Evolutionary conservation across 441 rosid genomes (phyloP), one percentile per base, ranked within the genome.

Genomic region (Brassica balearica): DNA sequence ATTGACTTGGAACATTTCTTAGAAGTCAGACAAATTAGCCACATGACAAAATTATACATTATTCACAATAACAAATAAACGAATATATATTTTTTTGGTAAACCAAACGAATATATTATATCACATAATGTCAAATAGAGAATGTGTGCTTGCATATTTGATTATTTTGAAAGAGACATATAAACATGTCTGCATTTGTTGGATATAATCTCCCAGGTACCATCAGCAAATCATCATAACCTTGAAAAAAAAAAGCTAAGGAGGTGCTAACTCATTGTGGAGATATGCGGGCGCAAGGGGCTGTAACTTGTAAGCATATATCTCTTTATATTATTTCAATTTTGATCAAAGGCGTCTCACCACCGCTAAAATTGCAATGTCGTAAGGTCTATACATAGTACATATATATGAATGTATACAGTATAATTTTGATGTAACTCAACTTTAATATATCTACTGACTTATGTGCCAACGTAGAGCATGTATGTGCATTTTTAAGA

Each of bases 381-480:
- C 68, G 15, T 1, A 60, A 46, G 59, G 23, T 71, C n/a, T 72
- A 63, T 53, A 15, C 22, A 53, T 53, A 53, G 8, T 51, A 51
- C 20, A 51, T 51, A 51, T 55, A 25, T 55, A 0, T 48, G 53
- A 46, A 23, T 64, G 12, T 65, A 58, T n/a, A 65, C 25, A 77
- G 63, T 53, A 58, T 78, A 66, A 10, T 67, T 67, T 78, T 78
- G 73, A 78, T 78, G 69, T 46, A 59, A 78, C 15, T 66, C 73
- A 59, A 43, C 43, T 19, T 48, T 68, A 34, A 60, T 25, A 25
- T 25, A 25, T 68, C 69, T 78, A 68, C 59, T 68, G 60, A 61
- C 53, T 65, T 29, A 19, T 14, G 53, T 56, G 55, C 51, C 36
- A 61, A 6, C 22, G 46, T 60, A 29, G 68, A 68, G 77, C 82